Percentiles rank a stretch among this genome's conserved stretches.
phyloP scores from a whole-genome alignment of 495 filamentous ascomycete genomes.

The Penicillium tannophilum region DNA sequence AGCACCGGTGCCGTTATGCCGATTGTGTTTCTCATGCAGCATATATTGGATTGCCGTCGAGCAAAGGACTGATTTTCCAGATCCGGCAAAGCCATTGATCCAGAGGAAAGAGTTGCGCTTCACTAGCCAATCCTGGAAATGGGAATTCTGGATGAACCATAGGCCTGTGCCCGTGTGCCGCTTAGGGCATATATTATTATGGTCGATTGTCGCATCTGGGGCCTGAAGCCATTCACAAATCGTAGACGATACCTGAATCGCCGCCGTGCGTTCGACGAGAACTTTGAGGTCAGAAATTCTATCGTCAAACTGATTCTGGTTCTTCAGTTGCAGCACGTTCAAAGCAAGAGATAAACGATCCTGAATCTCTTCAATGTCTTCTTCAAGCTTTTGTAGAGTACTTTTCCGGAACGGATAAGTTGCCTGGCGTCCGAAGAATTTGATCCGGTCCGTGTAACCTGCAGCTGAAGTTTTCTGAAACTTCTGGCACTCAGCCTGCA shows the following conservation, averaged over 20 bases:
- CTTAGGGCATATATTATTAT: constrained; percentile 30
- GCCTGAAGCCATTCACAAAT: constrained; percentile 35
- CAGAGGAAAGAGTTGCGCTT: constrained; percentile 41
- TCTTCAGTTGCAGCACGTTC: no score
- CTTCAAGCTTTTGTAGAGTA: constrained; percentile 36
- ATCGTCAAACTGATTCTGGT: constrained; percentile 17
- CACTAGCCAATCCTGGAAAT: constrained; percentile 34
- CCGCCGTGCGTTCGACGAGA: constrained; percentile 14
- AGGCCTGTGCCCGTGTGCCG: constrained; percentile 26
- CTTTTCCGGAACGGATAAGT: constrained; percentile 36
- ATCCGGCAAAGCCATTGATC: constrained; percentile 44
- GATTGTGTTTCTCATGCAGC: constrained; percentile 15
- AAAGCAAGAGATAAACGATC: constrained; percentile 28
- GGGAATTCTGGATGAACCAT: constrained; percentile 35
- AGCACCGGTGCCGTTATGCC: no score
- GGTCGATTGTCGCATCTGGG: constrained; percentile 32
- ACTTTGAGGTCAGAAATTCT: constrained; percentile 21
- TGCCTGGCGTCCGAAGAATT: constrained; percentile 18
- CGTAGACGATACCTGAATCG: constrained; percentile 25
- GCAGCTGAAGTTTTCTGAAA: constrained; percentile 15
- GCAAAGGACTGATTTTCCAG: constrained; percentile 45
- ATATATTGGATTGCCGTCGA: constrained; percentile 35
- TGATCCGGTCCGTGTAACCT: background rate
- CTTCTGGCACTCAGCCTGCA: constrained; percentile 29
- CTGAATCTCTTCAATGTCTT: constrained; percentile 32